Evolutionary conservation across 352 stramenopile genomes (phyloP).

Genomic region (Phytophthora multivora): DNA sequence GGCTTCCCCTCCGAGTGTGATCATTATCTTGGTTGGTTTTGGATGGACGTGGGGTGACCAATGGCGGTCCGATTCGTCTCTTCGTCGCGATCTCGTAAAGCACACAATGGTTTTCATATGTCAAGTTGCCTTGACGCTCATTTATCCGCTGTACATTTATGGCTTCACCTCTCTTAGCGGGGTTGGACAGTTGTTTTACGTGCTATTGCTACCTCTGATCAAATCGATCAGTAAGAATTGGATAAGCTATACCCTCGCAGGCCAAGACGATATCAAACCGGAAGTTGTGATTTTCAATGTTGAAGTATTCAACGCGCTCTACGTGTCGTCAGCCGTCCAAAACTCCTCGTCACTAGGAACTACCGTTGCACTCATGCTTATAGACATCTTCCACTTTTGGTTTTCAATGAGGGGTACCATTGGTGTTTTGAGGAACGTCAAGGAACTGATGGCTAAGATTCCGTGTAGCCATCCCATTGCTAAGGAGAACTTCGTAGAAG

Average conservation of each 20-base stretch:
- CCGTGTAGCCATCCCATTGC: conserved; percentile 3
- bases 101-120: conserved; percentile 26
- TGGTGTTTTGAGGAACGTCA: conserved; percentile 5
- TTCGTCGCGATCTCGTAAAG: conserved; percentile 10
- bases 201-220: not conserved
- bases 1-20: conserved; percentile 15
- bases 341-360: conserved; percentile 15
- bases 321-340: conserved; percentile 25
- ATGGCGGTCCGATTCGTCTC: conserved; percentile 3
- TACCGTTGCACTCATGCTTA: conserved; percentile 20
- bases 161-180: conserved; percentile 16
- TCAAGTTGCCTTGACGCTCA: conserved; percentile 26
- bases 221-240: conserved; percentile 24
- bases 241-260: conserved; percentile 26
- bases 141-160: conserved; percentile 34
- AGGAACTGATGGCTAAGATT: conserved; percentile 17
- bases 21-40: conserved; percentile 13
- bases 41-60: conserved; percentile 7
- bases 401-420: conserved; percentile 19
- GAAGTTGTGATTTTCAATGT: conserved; percentile 52
- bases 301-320: conserved; percentile 54
- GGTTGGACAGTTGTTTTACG: conserved; percentile 5
- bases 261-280: conserved; percentile 33
- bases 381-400: conserved; percentile 27
- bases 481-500: conserved; percentile 11